Percentiles rank a stretch among this genome's conserved stretches.
phyloP scores from a whole-genome alignment of 75 land plant genomes.

The Pinus taeda region DNA sequence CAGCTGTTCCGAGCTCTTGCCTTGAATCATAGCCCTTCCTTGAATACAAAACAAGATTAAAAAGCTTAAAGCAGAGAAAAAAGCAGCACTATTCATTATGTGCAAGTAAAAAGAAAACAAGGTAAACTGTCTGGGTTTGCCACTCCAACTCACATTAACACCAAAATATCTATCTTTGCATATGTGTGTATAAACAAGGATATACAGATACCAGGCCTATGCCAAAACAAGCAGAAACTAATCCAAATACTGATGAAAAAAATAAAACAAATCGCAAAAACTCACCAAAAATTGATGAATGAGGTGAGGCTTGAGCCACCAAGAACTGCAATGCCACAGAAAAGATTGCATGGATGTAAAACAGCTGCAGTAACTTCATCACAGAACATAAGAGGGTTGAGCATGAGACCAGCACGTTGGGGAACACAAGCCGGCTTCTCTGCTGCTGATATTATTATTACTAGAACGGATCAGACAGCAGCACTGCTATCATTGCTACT shows the following conservation, averaged over 20 bases:
- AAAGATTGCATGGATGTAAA: background rate
- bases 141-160: background rate
- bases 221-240: background rate
- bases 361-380: background rate
- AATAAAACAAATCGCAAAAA: background rate
- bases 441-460: background rate
- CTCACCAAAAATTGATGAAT: constrained; percentile 6
- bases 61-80: background rate
- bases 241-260: background rate
- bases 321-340: background rate
- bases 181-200: background rate
- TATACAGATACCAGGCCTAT: background rate
- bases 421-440: background rate
- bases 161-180: background rate
- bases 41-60: background rate
- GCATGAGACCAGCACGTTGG: background rate
- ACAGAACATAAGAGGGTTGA: background rate
- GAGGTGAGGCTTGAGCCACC: background rate
- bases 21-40: constrained; percentile 2
- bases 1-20: background rate
- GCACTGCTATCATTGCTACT: background rate
- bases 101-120: background rate
- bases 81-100: background rate
- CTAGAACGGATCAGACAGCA: background rate
- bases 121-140: background rate